Evolutionary conservation across 345 rosid species (phyloP), one percentile per base, ranked within the genome.

Genomic region (Linum usitatissimum): DNA sequence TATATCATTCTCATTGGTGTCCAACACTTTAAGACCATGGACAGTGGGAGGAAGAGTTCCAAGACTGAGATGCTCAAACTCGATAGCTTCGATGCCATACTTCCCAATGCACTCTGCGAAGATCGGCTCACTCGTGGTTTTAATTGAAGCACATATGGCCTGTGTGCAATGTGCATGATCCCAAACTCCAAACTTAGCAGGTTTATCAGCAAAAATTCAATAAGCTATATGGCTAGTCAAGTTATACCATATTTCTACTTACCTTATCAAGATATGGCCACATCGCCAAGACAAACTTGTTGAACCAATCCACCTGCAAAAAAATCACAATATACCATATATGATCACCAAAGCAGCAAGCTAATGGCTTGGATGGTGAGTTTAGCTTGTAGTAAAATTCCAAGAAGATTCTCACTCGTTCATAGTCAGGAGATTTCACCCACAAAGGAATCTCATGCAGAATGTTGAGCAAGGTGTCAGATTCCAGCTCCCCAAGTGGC

Each of bases 261-360:
- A 86, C 94, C 89, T 87, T 83, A 38, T 87, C 86, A 45, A 87
- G 86, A 76, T 76, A 81, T 15, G 95, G 87, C 95, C 95, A 87
- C 84, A 83, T 73, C 68, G 79, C 73, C 2, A 70, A 65, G 60
- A 87, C 66, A 78, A 85, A 74, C 72, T 66, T 85, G 80, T 87
- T 87, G 59, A 87, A 63, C 95, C 91, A 87, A 28, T 87, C 91
- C 18, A 87, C 88, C 95, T 87, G 66, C 28, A 59, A 18, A 45
- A 61, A 23, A 34, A 23, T 23, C 65, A 63, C n/a, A 48, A 28
- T 21, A 31, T 2, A 48, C 40, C 15, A 17, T 23, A 23, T 23
- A 23, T 10, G 30, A 45, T 63, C 57, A 67, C 53, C 6, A 63
- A 9, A 56, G 30, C 51, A 45, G 14, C 51, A 45, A 30, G 8